Base-by-base conservation (phyloP, 108 stramenopile species). In the Cyclostephanos tholiformis region DNA sequence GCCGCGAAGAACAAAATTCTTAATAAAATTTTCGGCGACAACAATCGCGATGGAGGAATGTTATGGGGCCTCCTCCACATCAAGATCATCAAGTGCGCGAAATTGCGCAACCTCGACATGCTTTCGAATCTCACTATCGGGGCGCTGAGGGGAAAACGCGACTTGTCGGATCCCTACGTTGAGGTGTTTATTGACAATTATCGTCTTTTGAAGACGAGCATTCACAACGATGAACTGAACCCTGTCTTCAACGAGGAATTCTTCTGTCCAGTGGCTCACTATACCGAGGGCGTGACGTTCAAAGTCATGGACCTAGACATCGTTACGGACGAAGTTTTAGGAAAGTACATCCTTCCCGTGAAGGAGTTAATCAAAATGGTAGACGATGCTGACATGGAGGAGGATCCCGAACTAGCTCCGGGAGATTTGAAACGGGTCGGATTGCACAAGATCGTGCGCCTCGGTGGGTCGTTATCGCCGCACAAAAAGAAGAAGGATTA, bases 141-240 rank as follows among this genome's bases (percentile, higher is more conserved):
- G 1, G 41, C 44, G 1, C 19, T 55, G 27, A 72, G 57, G 44
- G 51, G 39, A 19, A 51, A 72, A 6, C 4, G 13, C 12, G 72
- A 80, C 55, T 64, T 65, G 67, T 80, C 78, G 2, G 85, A 85
- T 52, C 85, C 85, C 5, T 85, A 85, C 63, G 85, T 85, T 4
- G 79, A 63, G 55, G 85, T 77, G 11, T 79, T 49, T 38, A 49
- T 79, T 11, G 85, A 78, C 30, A 69, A 61, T 7, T 82, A 80
- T 61, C 73, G 85, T 6, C 58, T 85, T 13, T 48, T 85, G 51
- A 85, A 85, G 46, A 85, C 85, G 8, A 43, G 78, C 26, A 27
- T 51, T 30, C 59, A 83, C 55, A 68, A 77, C 9, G 74, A 85
- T 50, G 44, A 83, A 39, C 29, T 83, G 13, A 26, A 83, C 46